Percentiles rank a stretch among this genome's conserved stretches.
phyloP scores from a whole-genome alignment of 768 basidiomycete species.

The Agaricus blazei region DNA sequence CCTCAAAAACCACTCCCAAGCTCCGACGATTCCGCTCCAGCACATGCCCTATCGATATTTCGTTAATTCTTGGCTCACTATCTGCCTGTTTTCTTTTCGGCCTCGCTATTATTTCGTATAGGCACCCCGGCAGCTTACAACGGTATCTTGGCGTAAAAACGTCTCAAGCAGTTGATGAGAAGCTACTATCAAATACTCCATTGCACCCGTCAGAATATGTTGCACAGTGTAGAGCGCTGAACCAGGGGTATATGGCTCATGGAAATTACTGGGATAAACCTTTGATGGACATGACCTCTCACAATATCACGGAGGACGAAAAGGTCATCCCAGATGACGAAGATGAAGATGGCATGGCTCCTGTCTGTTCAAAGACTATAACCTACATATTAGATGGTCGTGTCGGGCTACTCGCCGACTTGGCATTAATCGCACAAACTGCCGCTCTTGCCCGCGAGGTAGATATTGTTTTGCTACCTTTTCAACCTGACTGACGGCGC shows the following conservation, averaged over 20 bases:
- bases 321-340: conserved; percentile 5
- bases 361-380: conserved; percentile 54
- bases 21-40: not conserved
- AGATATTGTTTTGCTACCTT: conserved; percentile 11
- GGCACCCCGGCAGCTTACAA: conserved; percentile 41
- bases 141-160: conserved; percentile 34
- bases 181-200: conserved; percentile 55
- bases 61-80: conserved; percentile 6
- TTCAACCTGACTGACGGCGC: not conserved
- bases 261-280: conserved; percentile 47
- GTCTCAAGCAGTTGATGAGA: conserved; percentile 11
- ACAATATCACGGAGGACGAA: conserved; percentile 22
- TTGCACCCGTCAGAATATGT: conserved; percentile 52
- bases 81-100: conserved; percentile 33
- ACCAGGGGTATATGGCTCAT: conserved; percentile 41
- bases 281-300: conserved; percentile 31
- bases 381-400: conserved; percentile 69
- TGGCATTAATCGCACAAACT: conserved; percentile 62
- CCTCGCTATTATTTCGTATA: conserved; percentile 44
- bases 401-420: conserved; percentile 60
- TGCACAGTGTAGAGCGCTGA: conserved; percentile 48
- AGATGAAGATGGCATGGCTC: conserved; percentile 14
- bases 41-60: not conserved
- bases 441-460: conserved; percentile 67
- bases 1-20: not conserved